Evolutionary conservation across 2,329 filamentous ascomycete species (phyloP).

Genomic region (Exophiala dermatitidis): DNA sequence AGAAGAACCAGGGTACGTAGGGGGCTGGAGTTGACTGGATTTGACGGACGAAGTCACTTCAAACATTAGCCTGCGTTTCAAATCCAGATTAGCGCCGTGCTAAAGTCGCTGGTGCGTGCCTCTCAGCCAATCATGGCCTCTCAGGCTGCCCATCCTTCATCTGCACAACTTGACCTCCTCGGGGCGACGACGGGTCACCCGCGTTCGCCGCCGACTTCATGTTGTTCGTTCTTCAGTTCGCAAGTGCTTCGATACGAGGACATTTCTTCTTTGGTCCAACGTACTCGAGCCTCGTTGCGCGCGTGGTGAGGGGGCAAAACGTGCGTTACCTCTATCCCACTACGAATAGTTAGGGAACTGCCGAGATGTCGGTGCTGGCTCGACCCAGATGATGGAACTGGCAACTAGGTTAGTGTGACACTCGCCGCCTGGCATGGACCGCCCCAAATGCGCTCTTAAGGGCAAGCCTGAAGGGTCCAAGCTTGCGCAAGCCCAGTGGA

Average conservation of each 20-base stretch:
- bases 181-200: neutral
- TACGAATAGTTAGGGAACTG: neutral
- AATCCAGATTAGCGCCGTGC: conserved; percentile 13
- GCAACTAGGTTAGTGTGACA: conserved; percentile 6
- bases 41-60: conserved; percentile 12
- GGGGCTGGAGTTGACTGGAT: conserved; percentile 2
- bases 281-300: neutral
- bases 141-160: conserved; percentile 3
- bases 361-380: neutral
- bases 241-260: conserved; percentile 4
- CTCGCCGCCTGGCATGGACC: neutral
- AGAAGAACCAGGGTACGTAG: neutral
- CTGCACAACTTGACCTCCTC: neutral
- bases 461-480: too few relatives aligned
- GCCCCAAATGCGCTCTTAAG: too few relatives aligned
- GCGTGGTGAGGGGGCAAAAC: neutral
- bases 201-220: neutral
- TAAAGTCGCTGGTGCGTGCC: neutral
- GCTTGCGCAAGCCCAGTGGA: too few relatives aligned
- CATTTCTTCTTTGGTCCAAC: conserved; percentile 2
- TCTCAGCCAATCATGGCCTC: conserved; percentile 8
- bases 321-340: neutral
- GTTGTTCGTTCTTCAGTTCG: too few relatives aligned
- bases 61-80: conserved; percentile 26
- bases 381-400: neutral